These are phyloP conservation scores for Geotrichum histeridarum DNA, from an alignment of 1,139 yeast genomes.

Conservation along the genomic window DNA sequence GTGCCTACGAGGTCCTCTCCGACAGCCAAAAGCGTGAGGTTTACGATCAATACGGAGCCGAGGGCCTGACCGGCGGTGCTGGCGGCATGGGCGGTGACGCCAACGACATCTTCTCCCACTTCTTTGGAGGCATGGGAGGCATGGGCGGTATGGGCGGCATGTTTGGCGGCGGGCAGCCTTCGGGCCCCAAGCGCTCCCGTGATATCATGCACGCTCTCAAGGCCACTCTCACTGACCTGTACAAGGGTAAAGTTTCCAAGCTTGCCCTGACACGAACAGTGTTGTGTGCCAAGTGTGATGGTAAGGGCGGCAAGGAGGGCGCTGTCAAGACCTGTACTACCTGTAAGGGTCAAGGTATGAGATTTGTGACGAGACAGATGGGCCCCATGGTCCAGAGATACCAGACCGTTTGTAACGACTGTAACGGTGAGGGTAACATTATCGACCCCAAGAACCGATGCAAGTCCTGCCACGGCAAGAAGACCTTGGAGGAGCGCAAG, in stretches of 20 bases:
- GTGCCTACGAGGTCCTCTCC: constrained; percentile 85
- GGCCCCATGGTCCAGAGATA: constrained; percentile 98
- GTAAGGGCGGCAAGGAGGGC: constrained; percentile 94
- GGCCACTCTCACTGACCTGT: constrained; percentile 81
- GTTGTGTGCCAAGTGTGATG: constrained; percentile 82
- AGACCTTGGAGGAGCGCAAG: constrained; percentile 82
- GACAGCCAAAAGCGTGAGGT: constrained; percentile 78
- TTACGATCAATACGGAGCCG: constrained; percentile 88
- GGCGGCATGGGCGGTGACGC: constrained; percentile 72
- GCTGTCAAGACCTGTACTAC: constrained; percentile 79
- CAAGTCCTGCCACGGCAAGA: constrained; percentile 82
- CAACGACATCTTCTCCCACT: constrained; percentile 87
- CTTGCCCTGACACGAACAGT: constrained; percentile 90
- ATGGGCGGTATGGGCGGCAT: constrained; percentile 45
- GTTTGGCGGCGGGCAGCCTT: constrained; percentile 60
- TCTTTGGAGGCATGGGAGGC: constrained; percentile 54
- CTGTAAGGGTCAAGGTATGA: constrained; percentile 89
- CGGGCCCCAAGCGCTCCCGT: constrained; percentile 57
- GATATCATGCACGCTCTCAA: constrained; percentile 86
- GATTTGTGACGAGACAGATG: constrained; percentile 94
- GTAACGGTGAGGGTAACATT: constrained; percentile 90
- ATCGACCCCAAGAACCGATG: constrained; percentile 87
- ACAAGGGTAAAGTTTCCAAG: constrained; percentile 70
- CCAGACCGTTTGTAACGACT: constrained; percentile 89
- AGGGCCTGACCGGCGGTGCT: constrained; percentile 78